Base-by-base conservation (phyloP, 352 stramenopile genomes). In the Globisporangium cystogenes region DNA sequence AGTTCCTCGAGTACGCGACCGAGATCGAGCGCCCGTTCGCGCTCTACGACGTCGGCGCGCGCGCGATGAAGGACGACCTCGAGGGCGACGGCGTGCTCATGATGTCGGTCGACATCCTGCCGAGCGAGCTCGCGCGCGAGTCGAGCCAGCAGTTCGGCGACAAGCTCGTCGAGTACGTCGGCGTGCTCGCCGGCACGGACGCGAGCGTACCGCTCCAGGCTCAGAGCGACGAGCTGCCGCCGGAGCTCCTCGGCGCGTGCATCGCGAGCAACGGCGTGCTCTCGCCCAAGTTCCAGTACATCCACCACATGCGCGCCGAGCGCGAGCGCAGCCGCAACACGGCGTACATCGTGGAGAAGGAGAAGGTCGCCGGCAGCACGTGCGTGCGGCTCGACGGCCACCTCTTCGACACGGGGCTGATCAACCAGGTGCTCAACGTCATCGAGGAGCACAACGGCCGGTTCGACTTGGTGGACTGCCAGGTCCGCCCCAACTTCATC, bases 71-170 rank as follows among this genome's bases (percentile, higher is more conserved):
- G 21, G 66, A 88, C 31, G 74, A 83, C 18, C 70, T 87, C 16
- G 74, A 90, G 4, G 65, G 72, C 16, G 59, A 91, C 39, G 90
- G 87, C 7, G 79, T 98, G 39, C 89, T 96, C 65, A 91, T 98
- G 67, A 94, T 98, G 82, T 90, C 86, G 12, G 93, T 98, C 27
- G 95, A 98, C 62, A 98, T 98, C 52, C 70, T 99, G 44, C 96
- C 96, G 1, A 97, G 90, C 24, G 96, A 99, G 58, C 67, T 98
- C 31, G 87, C 93, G 42, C 67, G 70, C n/a, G 95, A 99, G 57
- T 97, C 90, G 27, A 98, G 87, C 57, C 74, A 95, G 53, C 90
- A 98, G 68, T 99, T 99, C 74, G 95, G 96, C 36, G 77, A 98
- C 59, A 83, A 90, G 53, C 72, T 98, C 20, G 57, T 98, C 8